phyloP scores from a whole-genome alignment of 192 early-diverging fungal species.

The Anaeromyces robustus region DNA sequence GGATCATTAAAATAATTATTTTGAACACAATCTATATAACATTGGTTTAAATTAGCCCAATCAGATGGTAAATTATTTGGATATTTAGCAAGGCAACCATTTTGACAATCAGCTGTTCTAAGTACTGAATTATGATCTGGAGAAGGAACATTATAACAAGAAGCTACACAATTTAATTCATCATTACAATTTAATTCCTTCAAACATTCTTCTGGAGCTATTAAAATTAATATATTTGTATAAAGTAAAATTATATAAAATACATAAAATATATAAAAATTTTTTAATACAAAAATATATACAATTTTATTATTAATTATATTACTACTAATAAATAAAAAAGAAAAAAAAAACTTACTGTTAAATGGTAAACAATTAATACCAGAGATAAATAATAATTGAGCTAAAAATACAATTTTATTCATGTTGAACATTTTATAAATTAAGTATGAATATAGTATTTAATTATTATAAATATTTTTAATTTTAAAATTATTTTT shows the following conservation, averaged over 20 bases:
- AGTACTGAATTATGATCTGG: background rate
- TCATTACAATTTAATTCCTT: background rate
- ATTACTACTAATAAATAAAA: too few relatives aligned
- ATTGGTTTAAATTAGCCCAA: background rate
- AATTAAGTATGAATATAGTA: too few relatives aligned
- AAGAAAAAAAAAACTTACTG: background rate
- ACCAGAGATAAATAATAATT: background rate
- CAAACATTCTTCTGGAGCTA: background rate
- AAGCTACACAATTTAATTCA: background rate
- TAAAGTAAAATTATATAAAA: too few relatives aligned
- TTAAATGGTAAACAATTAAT: background rate
- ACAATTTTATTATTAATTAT: too few relatives aligned
- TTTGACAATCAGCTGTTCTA: background rate
- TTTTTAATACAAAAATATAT: too few relatives aligned
- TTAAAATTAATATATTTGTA: background rate
- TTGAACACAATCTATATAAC: background rate
- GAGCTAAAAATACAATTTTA: background rate
- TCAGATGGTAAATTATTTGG: background rate
- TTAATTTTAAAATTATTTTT: too few relatives aligned
- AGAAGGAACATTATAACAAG: background rate
- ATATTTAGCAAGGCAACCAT: background rate
- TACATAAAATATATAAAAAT: too few relatives aligned
- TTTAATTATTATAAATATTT: too few relatives aligned
- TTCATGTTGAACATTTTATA: background rate
- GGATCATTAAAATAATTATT: background rate